Evolutionary conservation across 805 yeast genomes (phyloP), one percentile per base, ranked within the genome.

Genomic region (Candida endomychidarum): DNA sequence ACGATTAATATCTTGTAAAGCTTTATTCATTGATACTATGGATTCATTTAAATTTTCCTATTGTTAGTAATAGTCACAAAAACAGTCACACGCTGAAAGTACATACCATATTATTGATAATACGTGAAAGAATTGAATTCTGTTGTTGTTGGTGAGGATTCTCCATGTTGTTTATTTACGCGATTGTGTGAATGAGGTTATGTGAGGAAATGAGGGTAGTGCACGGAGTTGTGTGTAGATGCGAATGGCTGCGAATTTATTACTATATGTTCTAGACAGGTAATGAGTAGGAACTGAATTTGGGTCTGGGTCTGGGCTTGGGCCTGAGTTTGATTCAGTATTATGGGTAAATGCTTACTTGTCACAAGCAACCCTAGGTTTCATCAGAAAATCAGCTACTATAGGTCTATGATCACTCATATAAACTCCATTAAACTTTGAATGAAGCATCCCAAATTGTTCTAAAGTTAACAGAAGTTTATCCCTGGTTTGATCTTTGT

Each of bases 61-160:
- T 17, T 14, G 42, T 39, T 33, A 25, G 42, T 36, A 37, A 11
- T 24, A 6, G 18, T 6, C 30, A 21, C n/a, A 5, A n/a, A n/a
- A n/a, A n/a, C n/a, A 16, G 7, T 17, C 12, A 25, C 15, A 14
- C 11, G 5, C 19, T 12, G 17, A n/a, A 14, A 11, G 2, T n/a
- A 75, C 88, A 34, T 70, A 81, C 88, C 58, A 86, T 78, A 49
- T 83, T 85, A 57, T 76, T 78, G 36, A 84, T 78, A n/a, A 86
- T 85, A 47, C 96, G 77, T 8, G 86, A 77, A 28, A 84, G 67
- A 16, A 88, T 66, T 11, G 87, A 87, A 48, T 77, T 81, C 55
- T 87, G 96, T 5, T 78, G 84, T 54, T 83, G 84, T 52, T 85
- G 90, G 54, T 86, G 90, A 3, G 96, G 96, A 52, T 86, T 86